A percentile compares a stretch with the other conserved stretches of the same genome.
Conservation (phyloP, 352 stramenopile species). For the Globisporangium mamillatum region DNA sequence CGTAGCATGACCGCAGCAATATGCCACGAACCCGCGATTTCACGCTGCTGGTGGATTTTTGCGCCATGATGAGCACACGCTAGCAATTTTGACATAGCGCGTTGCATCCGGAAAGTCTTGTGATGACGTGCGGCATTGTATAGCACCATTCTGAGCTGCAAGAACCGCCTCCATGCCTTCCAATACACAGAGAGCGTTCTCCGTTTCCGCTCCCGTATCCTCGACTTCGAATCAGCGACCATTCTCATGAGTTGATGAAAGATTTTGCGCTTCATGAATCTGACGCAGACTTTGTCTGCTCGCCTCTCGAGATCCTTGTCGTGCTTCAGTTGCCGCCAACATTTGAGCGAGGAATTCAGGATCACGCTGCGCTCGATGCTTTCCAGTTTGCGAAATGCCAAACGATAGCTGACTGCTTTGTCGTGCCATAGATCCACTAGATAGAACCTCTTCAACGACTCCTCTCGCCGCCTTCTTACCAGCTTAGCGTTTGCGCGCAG, state of each 20-base stretch:
- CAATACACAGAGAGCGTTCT: neutral
- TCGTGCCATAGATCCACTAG: slow-evolving; percentile 1
- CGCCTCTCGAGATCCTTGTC: neutral
- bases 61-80: neutral
- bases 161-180: slow-evolving; percentile 1
- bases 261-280: neutral
- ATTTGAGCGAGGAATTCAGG: neutral
- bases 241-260: neutral
- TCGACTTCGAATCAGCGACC: neutral
- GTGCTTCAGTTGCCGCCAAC: neutral
- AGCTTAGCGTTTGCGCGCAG: neutral
- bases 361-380: neutral
- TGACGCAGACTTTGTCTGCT: neutral
- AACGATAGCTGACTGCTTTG: neutral
- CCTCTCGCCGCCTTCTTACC: neutral
- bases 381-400: neutral
- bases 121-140: neutral
- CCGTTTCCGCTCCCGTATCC: neutral
- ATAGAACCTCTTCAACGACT: neutral
- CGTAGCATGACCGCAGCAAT: neutral
- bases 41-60: neutral
- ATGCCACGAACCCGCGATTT: slow-evolving; percentile 4
- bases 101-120: neutral
- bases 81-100: neutral
- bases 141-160: neutral